Conservation (phyloP, 1,284 basidiomycete genomes). For the Trametes hirsuta region DNA sequence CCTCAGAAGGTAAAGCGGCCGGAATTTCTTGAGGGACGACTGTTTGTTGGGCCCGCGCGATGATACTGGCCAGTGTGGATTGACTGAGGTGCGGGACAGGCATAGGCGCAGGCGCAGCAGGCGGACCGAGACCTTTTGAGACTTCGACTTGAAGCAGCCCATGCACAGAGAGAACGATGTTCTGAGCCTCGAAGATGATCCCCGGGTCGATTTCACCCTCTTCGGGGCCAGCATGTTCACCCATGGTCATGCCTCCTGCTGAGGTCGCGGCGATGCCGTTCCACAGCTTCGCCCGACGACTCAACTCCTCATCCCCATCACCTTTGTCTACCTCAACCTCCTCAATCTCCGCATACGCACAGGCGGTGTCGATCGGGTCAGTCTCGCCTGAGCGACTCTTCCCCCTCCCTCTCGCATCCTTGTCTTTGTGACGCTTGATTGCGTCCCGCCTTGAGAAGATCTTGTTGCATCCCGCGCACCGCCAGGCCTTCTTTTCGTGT, state of each 20-base stretch:
- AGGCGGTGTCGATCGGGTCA: constrained; percentile 44
- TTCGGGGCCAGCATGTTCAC: constrained; percentile 40
- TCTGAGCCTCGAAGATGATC: constrained; percentile 55
- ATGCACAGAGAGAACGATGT: constrained; percentile 58
- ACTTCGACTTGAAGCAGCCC: constrained; percentile 61
- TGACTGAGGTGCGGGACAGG: constrained; percentile 49
- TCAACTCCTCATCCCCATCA: constrained; percentile 56
- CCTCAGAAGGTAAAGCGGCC: constrained; percentile 7
- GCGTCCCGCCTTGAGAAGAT: constrained; percentile 76
- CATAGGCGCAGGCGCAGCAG: constrained; percentile 37
- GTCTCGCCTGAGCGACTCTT: constrained; percentile 39
- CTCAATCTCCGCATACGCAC: constrained; percentile 55
- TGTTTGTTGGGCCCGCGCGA: constrained; percentile 58
- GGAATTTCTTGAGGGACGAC: constrained; percentile 41
- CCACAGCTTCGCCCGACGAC: constrained; percentile 62
- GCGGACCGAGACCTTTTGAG: constrained; percentile 53
- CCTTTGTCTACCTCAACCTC: constrained; percentile 63
- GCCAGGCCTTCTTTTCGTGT: constrained; percentile 71
- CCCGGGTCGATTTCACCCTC: constrained; percentile 65
- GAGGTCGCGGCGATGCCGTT: constrained; percentile 52
- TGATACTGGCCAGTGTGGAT: constrained; percentile 67
- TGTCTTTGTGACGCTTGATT: constrained; percentile 71
- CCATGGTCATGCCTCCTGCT: constrained; percentile 20
- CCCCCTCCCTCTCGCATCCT: constrained; percentile 44
- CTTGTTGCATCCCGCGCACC: constrained; percentile 70